phyloP scores from a whole-genome alignment of 805 yeast species.

The Cephaloascus fragrans region DNA sequence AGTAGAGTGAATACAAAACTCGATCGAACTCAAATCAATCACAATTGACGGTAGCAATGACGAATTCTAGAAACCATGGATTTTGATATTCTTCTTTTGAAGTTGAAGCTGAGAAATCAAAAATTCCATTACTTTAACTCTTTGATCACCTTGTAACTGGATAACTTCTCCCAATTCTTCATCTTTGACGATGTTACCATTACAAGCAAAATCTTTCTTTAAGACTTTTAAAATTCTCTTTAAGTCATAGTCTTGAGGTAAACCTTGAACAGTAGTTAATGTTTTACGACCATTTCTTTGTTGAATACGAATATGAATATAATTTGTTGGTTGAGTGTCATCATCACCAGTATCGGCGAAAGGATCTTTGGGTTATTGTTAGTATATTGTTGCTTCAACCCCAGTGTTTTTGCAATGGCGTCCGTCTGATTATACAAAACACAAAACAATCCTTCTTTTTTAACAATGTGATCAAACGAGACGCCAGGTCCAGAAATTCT shows the following conservation, averaged over 20 bases:
- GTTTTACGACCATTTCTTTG: slow-evolving; percentile 99
- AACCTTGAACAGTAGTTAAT: slow-evolving; percentile 95
- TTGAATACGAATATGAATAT: slow-evolving; percentile 97
- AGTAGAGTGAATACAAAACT: too few relatives aligned
- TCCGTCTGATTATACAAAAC: background rate
- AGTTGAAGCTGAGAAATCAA: slow-evolving; percentile 77
- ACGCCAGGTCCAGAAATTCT: background rate
- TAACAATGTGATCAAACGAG: background rate
- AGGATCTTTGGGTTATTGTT: slow-evolving; percentile 51
- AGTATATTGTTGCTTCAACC: too few relatives aligned
- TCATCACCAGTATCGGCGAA: slow-evolving; percentile 99
- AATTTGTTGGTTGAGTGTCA: slow-evolving; percentile 91
- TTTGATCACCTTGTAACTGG: slow-evolving; percentile 98
- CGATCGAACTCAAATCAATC: too few relatives aligned
- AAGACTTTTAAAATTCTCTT: slow-evolving; percentile 88
- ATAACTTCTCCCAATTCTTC: slow-evolving; percentile 94
- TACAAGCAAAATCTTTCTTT: slow-evolving; percentile 97
- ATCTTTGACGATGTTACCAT: slow-evolving; percentile 96
- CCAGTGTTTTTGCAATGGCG: slow-evolving; percentile 4
- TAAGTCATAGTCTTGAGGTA: slow-evolving; percentile 89
- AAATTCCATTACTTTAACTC: slow-evolving; percentile 91
- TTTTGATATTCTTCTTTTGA: slow-evolving; percentile 93
- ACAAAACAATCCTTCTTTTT: background rate
- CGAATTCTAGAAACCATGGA: slow-evolving; percentile 89
- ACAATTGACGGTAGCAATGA: too few relatives aligned